A percentile compares a stretch with the other conserved stretches of the same genome.
Evolutionary conservation across 139 green algal species (phyloP).

Genomic region (Chlorella vulgaris): DNA sequence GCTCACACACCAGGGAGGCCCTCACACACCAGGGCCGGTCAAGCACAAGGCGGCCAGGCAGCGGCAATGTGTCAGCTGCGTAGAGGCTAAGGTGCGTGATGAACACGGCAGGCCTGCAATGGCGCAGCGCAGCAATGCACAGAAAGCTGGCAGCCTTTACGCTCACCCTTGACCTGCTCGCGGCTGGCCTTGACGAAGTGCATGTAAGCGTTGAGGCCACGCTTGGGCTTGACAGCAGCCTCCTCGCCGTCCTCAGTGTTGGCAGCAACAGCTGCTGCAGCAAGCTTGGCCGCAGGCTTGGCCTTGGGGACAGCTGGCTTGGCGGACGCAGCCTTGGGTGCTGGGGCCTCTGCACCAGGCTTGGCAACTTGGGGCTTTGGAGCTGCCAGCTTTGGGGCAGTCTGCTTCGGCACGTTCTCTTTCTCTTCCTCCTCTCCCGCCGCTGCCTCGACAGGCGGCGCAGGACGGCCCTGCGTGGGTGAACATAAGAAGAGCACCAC

Average conservation of each 20-base stretch:
- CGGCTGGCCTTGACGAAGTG: neutral
- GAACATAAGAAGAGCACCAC: too few species aligned
- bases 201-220: slow-evolving; percentile 23
- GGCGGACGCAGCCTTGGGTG: neutral
- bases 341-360: neutral
- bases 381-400: too few species aligned
- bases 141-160: neutral
- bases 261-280: neutral
- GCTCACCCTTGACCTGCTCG: slow-evolving; percentile 16
- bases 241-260: neutral
- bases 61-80: too few species aligned
- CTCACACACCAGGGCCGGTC: too few species aligned
- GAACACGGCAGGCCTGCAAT: too few species aligned
- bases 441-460: neutral
- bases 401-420: neutral
- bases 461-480: neutral
- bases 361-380: too few species aligned
- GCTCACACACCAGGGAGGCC: too few species aligned
- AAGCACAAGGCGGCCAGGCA: too few species aligned
- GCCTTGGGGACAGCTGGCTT: neutral
- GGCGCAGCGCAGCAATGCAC: too few species aligned
- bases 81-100: too few species aligned
- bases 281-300: neutral
- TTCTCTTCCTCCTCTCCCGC: neutral
- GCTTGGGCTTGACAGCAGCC: neutral